Base-by-base conservation (phyloP, 768 basidiomycete species). In the Paxillus involutus region DNA sequence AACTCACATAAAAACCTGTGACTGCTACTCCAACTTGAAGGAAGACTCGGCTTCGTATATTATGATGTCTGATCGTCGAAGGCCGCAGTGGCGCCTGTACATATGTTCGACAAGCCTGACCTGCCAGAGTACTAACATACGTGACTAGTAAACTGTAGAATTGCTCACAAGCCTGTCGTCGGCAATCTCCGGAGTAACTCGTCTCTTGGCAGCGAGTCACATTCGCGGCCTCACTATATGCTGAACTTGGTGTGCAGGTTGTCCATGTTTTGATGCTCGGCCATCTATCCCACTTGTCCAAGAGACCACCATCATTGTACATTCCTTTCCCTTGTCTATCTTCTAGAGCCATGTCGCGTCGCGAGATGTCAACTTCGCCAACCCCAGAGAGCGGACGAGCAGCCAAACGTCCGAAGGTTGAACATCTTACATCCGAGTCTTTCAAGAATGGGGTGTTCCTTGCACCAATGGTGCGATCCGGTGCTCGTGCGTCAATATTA, bases 391-490 rank as follows among this genome's bases (percentile, higher is more conserved):
- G 59, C 36, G 60, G 57, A 44, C 69, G 69, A 26, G 68, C 75
- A 11, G 29, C 73, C 0, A 90, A 90, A 65, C 80, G 83, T 8
- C 73, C 75, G 39, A 82, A 76, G 61, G 61, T 81, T 9, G 82
- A 80, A 14, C 80, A 84, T 59, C 77, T 91, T 16, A 85, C 85
- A 0, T 65, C 77, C 1, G 84, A 86, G 29, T 85, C 92, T 58
- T 99, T 94, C 75, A 87, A 86, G 59, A 80, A 91, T 73, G 95
- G 94, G 10, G 76, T 98, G 30, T 88, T 97, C 64, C 81, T 99
- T n/a, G 96, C 97, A 3, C 97, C 97, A 2, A 99, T 99, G 97
- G 97, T 99, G 49, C 83, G 94, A 65, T 96, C 92, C 53, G 92
- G 94, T 56, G 88, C 88, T 59, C 72, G 91, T 94, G 71, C 64